Evolutionary conservation across 441 rosid genomes (phyloP).

Genomic region (Populus hybrid): DNA sequence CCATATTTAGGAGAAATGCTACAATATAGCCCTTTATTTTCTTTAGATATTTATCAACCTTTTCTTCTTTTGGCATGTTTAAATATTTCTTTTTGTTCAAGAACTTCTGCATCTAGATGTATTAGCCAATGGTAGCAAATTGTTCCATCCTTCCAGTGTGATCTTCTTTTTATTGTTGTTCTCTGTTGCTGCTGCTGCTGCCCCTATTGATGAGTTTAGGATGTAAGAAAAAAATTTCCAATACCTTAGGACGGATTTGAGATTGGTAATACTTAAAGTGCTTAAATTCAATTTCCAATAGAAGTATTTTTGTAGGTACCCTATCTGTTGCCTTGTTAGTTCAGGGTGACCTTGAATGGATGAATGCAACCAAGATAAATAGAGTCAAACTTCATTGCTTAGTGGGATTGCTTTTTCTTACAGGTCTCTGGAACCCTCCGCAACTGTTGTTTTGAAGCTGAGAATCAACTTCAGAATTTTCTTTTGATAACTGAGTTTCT

Average conservation of each 20-base stretch:
- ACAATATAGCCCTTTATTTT: background rate
- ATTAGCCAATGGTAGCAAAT: background rate
- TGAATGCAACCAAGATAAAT: conserved; percentile 7
- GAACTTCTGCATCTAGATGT: background rate
- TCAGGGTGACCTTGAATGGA: background rate
- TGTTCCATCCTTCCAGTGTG: background rate
- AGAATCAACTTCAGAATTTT: conserved; percentile 74
- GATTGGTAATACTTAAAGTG: background rate
- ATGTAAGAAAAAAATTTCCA: background rate
- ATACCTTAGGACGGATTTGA: background rate
- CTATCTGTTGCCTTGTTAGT: background rate
- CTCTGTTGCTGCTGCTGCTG: background rate
- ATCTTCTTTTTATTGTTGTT: background rate
- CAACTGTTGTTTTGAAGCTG: conserved; percentile 94
- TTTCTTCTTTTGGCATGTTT: background rate
- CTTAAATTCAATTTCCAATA: background rate
- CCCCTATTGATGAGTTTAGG: background rate
- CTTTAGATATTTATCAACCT: background rate
- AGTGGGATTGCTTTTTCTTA: conserved; percentile 20
- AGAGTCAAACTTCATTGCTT: conserved; percentile 10
- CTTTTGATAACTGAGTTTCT: conserved; percentile 86
- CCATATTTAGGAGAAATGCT: background rate
- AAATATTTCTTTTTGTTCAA: background rate
- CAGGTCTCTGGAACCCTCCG: conserved; percentile 90
- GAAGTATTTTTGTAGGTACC: background rate